phyloP scores from a whole-genome alignment of 73 alveolate species.

The Paramecium primaurelia region DNA sequence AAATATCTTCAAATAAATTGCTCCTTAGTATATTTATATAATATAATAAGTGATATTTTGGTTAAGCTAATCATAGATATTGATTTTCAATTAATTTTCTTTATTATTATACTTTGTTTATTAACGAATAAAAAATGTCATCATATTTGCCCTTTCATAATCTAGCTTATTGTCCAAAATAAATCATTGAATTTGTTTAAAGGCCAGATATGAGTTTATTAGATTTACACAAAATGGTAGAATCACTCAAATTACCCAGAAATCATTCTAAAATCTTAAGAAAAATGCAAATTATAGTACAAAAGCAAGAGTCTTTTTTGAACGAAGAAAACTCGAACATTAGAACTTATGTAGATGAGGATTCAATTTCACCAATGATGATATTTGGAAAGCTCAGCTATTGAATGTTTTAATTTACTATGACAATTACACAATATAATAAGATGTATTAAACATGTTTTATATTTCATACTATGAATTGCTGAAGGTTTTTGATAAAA shows the following conservation, averaged over 20 bases:
- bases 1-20: background rate
- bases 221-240: background rate
- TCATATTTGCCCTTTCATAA: constrained; percentile 18
- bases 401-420: background rate
- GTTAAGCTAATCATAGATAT: background rate
- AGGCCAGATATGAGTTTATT: background rate
- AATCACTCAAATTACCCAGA: background rate
- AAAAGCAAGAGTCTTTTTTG: background rate
- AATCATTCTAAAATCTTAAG: background rate
- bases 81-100: background rate
- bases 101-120: background rate
- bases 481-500: background rate
- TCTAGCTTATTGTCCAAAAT: constrained; percentile 36
- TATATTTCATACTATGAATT: background rate
- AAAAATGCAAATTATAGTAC: background rate
- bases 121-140: constrained; percentile 29
- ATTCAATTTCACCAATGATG: background rate
- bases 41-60: background rate
- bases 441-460: background rate
- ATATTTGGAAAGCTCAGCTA: background rate
- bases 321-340: background rate
- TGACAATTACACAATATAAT: background rate
- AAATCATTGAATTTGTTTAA: constrained; percentile 7
- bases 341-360: background rate
- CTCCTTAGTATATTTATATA: background rate